Evolutionary conservation across 2,329 filamentous ascomycete genomes (phyloP), one percentile per base, ranked within the genome.

Genomic region (Alternaria triticina): DNA sequence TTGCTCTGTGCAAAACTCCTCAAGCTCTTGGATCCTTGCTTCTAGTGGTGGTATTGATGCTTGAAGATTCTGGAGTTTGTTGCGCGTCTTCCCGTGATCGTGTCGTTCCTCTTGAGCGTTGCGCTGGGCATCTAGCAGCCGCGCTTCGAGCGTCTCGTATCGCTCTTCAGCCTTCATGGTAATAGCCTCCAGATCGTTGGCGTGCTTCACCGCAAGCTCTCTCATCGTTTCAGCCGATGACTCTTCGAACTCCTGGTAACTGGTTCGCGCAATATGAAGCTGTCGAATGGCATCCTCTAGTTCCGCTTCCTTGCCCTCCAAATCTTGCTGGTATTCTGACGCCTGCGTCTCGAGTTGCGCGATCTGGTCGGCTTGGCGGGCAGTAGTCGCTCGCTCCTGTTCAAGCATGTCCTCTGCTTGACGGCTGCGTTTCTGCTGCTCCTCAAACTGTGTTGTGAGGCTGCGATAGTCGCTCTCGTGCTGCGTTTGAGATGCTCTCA

Each of bases 401-500:
- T 75, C 64, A n/a, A 79, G 54, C 9, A 68, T 60, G 9, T 70
- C 79, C 61, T 40, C 70, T 45, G n/a, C 64, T 61, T 68, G 51
- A 9, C 71, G 64, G 3, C 70, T 59, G 8, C 70, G 76, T 27
- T 71, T 72, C 13, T 72, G 74, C 5, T 82, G 59, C 25, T 80
- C 69, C 47, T 81, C 76, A 25, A 83, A 59, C 45, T 69, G 61
- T 12, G 59, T 30, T 11, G 49, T 43, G 12, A 76, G 52, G n/a
- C 59, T 47, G 8, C 45, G 40, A 10, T 61, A 59, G 5, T 69
- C 66, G 6, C 22, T 49, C 40, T 74, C 60, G 8, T 62, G 63
- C 9, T 70, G 51, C 7, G 61, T 52, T 15, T 70, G 36, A 15
- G 62, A 60, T 11, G 62, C 57, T 20, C 47, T 59, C 5, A 72